Percentiles rank a stretch among this genome's conserved stretches.
Conservation (phyloP, 78 protist genomes). For the Tieghemostelium lacteum region DNA sequence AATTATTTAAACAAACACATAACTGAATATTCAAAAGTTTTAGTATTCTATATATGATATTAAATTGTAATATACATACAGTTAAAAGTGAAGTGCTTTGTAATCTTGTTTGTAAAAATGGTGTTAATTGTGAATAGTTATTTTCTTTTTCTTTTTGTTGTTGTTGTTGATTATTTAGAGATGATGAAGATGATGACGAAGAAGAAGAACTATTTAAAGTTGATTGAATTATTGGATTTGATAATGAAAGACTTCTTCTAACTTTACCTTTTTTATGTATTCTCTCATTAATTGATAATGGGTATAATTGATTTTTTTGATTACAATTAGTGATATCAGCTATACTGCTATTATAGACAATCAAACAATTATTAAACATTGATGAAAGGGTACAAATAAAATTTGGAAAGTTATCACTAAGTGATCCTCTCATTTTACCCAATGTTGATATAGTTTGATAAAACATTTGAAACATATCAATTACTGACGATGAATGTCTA, state of each 20-base stretch:
- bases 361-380: constrained; percentile 33
- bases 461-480: constrained; percentile 73
- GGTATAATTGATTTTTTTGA: constrained; percentile 10
- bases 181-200: background rate
- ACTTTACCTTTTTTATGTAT: constrained; percentile 54
- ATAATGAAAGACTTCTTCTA: constrained; percentile 31
- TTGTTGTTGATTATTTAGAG: background rate
- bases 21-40: background rate
- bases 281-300: constrained; percentile 40
- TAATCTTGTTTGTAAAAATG: background rate
- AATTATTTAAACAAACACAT: constrained; percentile 57
- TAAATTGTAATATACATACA: background rate
- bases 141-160: too few relatives aligned
- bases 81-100: background rate
- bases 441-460: constrained; percentile 59
- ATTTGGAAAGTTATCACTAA: constrained; percentile 28
- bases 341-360: constrained; percentile 22
- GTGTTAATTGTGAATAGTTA: too few relatives aligned
- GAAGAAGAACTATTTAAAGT: background rate
- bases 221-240: background rate
- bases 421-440: constrained; percentile 67
- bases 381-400: constrained; percentile 42
- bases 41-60: background rate
- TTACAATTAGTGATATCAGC: constrained; percentile 13
- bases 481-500: constrained; percentile 66